These are phyloP conservation scores for Sodiomyces alkalinus DNA, from an alignment of 2,329 filamentous ascomycete species.

Conservation along the genomic window DNA sequence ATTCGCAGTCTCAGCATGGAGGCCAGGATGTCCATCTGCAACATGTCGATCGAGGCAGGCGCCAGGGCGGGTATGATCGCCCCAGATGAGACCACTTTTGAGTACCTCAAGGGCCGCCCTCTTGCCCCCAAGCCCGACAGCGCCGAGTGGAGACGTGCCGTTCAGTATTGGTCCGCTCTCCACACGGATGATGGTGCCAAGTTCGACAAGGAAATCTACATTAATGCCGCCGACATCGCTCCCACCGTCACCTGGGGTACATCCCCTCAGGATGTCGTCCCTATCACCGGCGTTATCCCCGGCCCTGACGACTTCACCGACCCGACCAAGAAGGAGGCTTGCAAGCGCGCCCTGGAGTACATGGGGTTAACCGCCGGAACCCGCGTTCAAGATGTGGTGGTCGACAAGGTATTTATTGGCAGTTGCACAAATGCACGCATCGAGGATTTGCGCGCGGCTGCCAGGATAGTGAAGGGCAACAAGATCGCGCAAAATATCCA, in stretches of 20 bases:
- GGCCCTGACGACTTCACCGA: constrained; percentile 76
- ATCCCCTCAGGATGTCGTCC: constrained; percentile 88
- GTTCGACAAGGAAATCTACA: constrained; percentile 78
- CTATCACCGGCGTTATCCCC: constrained; percentile 82
- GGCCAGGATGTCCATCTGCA: constrained; percentile 97
- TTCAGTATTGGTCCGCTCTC: constrained; percentile 75
- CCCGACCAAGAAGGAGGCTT: constrained; percentile 65
- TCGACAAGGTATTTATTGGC: constrained; percentile 97
- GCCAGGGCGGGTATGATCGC: constrained; percentile 94
- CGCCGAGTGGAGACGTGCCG: constrained; percentile 77
- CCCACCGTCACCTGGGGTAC: constrained; percentile 96
- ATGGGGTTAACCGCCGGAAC: constrained; percentile 86
- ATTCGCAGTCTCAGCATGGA: constrained; percentile 87
- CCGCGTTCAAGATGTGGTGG: constrained; percentile 74
- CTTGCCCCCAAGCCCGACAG: constrained; percentile 75
- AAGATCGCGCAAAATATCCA: constrained; percentile 81
- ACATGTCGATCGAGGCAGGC: constrained; percentile 97
- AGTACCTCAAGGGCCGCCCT: constrained; percentile 85
- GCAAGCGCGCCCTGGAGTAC: constrained; percentile 76
- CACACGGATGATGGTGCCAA: constrained; percentile 77
- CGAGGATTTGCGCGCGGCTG: constrained; percentile 82
- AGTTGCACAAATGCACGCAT: constrained; percentile 97
- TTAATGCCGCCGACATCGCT: constrained; percentile 83
- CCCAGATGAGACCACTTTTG: constrained; percentile 84
- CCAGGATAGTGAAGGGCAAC: constrained; percentile 71